Base-by-base conservation (phyloP, 768 basidiomycete species). In the Cystofilobasidium capitatum region DNA sequence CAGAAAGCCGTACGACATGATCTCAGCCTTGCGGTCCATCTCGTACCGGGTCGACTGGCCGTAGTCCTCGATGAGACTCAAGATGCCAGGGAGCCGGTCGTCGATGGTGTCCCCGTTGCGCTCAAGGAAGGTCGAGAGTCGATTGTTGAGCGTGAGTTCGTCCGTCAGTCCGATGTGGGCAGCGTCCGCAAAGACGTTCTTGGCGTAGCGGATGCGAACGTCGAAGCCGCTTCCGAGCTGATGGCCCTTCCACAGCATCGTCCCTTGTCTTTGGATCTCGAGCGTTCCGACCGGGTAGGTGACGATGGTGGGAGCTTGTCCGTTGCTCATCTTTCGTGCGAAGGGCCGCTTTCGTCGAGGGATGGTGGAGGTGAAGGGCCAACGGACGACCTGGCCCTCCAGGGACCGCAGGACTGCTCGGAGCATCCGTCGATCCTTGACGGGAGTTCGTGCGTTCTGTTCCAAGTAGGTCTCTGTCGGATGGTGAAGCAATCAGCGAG, bases 1-100 rank as follows among this genome's bases (percentile, higher is more conserved):
- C 37, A 89, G 76, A 75, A 89, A 89, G 14, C 78, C 77, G 71
- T 89, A 88, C 1, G 82, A 81, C 62, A 90, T 77, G 16, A 82
- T 81, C 20, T 76, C 74, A 6, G 74, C 73, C 75, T 90, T 90
- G 76, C 76, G 76, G 37, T 73, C 78, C 65, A 79, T 81, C 71
- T 85, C 83, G 59, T 78, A 77, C 58, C 77, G 75, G 65, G 81
- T 80, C 72, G 81, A 80, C 8, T 74, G 75, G 12, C 86, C 82
- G 72, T 88, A 88, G 44, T 76, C 72, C 3, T 75, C 73, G 3
- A 90, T 64, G 1, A 69, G 16, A 0, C 22, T 16, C 2, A 64
- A 49, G 39, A 74, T 71, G 33, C 33, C 65, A 9, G 51, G 51
- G 3, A 64, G 35, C 20, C 63, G 51, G 24, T 40, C 51, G 22